phyloP scores from a whole-genome alignment of 2,329 filamentous ascomycete genomes.

The Juglanconis sp. region DNA sequence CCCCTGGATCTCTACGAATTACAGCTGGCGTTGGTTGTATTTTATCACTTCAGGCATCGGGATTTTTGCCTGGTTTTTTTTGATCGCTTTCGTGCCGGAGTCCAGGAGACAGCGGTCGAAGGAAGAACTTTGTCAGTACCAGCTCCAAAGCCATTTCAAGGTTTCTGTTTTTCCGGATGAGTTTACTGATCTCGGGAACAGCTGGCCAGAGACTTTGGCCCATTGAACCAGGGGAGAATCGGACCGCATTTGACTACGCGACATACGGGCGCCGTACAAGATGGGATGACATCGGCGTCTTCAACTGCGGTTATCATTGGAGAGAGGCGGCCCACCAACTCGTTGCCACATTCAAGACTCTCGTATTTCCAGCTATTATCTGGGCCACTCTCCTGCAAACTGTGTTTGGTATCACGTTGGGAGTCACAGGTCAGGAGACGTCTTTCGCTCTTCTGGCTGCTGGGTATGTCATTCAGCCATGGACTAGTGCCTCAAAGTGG shows the following conservation, averaged over 20 bases:
- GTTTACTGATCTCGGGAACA: not conserved
- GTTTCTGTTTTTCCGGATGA: too few species aligned
- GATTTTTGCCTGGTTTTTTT: conserved; percentile 29
- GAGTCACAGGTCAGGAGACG: conserved; percentile 25
- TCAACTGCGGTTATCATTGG: conserved; percentile 28
- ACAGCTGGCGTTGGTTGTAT: conserved; percentile 34
- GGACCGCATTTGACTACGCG: conserved; percentile 26
- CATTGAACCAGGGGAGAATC: conserved; percentile 22
- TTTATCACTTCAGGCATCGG: conserved; percentile 29
- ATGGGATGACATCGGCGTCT: conserved; percentile 30
- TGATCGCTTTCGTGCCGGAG: conserved; percentile 33
- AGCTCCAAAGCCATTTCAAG: not conserved
- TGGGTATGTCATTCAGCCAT: conserved; percentile 15
- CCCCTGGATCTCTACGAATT: conserved; percentile 28
- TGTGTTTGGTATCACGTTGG: conserved; percentile 26
- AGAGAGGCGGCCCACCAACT: conserved; percentile 21
- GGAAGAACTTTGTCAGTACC: conserved; percentile 26
- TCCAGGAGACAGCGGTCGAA: conserved; percentile 29
- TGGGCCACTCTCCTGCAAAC: conserved; percentile 30
- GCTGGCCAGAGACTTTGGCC: conserved; percentile 1
- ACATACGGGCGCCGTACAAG: conserved; percentile 25
- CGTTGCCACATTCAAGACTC: conserved; percentile 28
- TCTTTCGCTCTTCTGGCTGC: conserved; percentile 24
- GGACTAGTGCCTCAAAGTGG: too few species aligned
- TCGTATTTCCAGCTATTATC: conserved; percentile 30